Evolutionary conservation across 495 filamentous ascomycete genomes (phyloP).

Genomic region (Lichenothelia convexa): DNA sequence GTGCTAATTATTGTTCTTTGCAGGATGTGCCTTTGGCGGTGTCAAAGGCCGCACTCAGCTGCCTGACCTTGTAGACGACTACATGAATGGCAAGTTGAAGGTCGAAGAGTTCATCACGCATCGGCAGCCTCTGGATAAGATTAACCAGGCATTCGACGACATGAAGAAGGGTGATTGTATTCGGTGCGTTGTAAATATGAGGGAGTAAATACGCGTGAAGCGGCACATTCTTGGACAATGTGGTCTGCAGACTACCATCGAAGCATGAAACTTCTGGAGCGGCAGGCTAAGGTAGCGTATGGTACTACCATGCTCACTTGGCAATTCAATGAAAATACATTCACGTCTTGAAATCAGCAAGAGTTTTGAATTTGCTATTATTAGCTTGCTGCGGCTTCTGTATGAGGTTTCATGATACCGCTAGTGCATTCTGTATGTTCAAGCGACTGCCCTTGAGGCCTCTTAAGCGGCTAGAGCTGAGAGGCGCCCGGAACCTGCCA

Average conservation of each 20-base stretch:
- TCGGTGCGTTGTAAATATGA: slow-evolving; percentile 58
- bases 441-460: too few relatives aligned
- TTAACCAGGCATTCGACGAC: slow-evolving; percentile 77
- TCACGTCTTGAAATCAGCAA: too few relatives aligned
- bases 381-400: too few relatives aligned
- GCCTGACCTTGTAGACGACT: slow-evolving; percentile 74
- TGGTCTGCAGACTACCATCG: neutral
- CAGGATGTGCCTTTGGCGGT: slow-evolving; percentile 92
- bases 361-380: too few relatives aligned
- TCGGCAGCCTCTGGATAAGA: slow-evolving; percentile 56
- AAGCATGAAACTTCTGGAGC: neutral
- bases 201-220: slow-evolving; percentile 7
- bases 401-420: too few relatives aligned
- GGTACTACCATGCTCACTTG: neutral
- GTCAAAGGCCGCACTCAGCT: slow-evolving; percentile 95
- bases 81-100: slow-evolving; percentile 77
- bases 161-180: slow-evolving; percentile 97
- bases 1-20: too few relatives aligned
- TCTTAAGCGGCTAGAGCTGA: too few relatives aligned
- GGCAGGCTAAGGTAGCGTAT: neutral
- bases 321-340: neutral
- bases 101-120: slow-evolving; percentile 99
- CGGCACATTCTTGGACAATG: neutral
- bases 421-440: too few relatives aligned
- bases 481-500: too few relatives aligned